Base-by-base conservation (phyloP, 441 rosid species). In the Monsonia emarginata region DNA sequence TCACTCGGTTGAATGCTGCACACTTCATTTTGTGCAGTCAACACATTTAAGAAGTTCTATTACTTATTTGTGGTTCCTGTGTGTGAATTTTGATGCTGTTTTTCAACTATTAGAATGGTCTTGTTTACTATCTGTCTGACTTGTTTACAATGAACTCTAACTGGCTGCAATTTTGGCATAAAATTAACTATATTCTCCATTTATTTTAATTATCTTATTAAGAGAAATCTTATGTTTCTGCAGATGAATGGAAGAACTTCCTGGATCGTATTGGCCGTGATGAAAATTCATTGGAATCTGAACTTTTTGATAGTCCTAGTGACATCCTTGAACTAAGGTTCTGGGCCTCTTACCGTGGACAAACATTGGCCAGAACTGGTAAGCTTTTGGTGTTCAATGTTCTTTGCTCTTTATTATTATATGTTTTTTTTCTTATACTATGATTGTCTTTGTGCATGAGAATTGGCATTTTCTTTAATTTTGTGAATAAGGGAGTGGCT, bases 341-440 rank as follows among this genome's bases (percentile, higher is more conserved):
- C 80, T 94, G 99, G 99, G 99, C 99, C 61, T 94, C 99, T 59
- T 94, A 94, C 72, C 88, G 99, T 16, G 99, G 91, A 42, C 99
- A 94, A 81, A 94, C 99, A 57, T 70, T 94, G 72, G 96, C 99
- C 46, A 85, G 99, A 76, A 94, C 99, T 63, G 97, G 98, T 89
- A 81, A 57, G 32, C 61, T 62, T 61, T 32, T 16, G 56, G 34
- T 52, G 65, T 27, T 59, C 40, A 36, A 11, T 44, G 42, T 46
- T 32, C 58, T 18, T 42, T 8, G 50, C 44, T n/a, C n/a, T 19
- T 10, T 24, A 25, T 48, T 2, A 5, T 48, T 48, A 10, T 24
- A 57, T 25, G 13, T 11, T 6, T n/a, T 57, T 14, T 26, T 27
- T 58, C n/a, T n/a, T n/a, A n/a, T 58, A 13, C 27, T 58, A 25